Conservation (phyloP, 345 rosid genomes). For the Pistacia vera region DNA sequence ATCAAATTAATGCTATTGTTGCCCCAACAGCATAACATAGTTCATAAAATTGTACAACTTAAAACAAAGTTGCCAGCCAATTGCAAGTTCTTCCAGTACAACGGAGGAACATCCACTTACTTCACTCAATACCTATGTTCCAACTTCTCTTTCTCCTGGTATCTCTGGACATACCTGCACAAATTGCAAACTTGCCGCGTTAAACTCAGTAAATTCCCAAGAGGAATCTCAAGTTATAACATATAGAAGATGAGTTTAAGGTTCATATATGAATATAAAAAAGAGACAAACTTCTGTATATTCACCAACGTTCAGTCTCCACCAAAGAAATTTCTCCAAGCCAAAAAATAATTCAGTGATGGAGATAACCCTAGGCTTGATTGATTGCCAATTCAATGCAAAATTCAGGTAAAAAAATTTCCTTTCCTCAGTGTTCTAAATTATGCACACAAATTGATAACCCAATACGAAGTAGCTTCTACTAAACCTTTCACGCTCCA, state of each 20-base stretch:
- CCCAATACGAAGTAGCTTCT: too few relatives aligned
- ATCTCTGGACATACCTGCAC: slow-evolving; percentile 58
- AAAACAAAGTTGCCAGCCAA: slow-evolving; percentile 6
- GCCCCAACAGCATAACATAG: background rate
- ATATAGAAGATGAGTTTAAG: background rate
- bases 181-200: slow-evolving; percentile 3
- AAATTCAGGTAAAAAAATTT: too few relatives aligned
- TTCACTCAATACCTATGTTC: slow-evolving; percentile 57
- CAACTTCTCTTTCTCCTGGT: slow-evolving; percentile 60
- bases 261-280: background rate
- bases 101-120: background rate
- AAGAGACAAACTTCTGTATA: background rate
- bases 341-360: background rate
- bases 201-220: background rate
- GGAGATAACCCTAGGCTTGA: background rate
- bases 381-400: background rate
- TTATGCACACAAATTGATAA: too few relatives aligned
- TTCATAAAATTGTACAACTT: background rate
- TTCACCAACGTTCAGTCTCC: too few relatives aligned
- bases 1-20: slow-evolving; percentile 2
- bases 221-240: background rate
- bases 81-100: background rate
- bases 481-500: too few relatives aligned
- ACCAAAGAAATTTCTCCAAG: background rate
- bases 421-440: too few relatives aligned